Percentiles rank a stretch among this genome's conserved stretches.
Conservation (phyloP, 371 early-diverging fungal genomes). For the Zychaea mexicana region DNA sequence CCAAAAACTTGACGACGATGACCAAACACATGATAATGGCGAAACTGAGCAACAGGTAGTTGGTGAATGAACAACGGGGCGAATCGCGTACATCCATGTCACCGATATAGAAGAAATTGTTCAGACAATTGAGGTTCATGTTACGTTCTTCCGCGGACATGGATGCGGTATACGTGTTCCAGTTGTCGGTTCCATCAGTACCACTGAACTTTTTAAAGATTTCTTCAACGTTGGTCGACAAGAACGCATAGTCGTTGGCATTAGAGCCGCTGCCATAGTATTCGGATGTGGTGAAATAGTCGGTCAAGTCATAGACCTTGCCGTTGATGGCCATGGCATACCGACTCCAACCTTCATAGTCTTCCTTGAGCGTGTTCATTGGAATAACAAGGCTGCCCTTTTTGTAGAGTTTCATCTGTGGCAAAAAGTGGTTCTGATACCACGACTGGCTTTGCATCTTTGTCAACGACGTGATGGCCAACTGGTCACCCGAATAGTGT, state of each 20-base stretch:
- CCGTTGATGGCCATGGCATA: constrained; percentile 71
- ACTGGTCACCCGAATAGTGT: constrained; percentile 49
- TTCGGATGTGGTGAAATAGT: constrained; percentile 61
- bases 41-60: constrained; percentile 82
- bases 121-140: constrained; percentile 69
- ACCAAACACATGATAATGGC: constrained; percentile 81
- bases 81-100: constrained; percentile 85
- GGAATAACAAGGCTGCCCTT: constrained; percentile 68
- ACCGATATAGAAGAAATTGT: constrained; percentile 87
- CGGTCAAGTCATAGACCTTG: constrained; percentile 77
- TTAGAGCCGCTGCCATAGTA: constrained; percentile 42
- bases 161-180: constrained; percentile 46
- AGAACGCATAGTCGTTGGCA: constrained; percentile 46
- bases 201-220: constrained; percentile 74
- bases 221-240: constrained; percentile 56
- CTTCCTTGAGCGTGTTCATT: constrained; percentile 42
- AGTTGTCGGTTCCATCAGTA: constrained; percentile 65
- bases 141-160: constrained; percentile 39
- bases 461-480: constrained; percentile 18
- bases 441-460: constrained; percentile 51
- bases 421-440: constrained; percentile 69
- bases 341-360: constrained; percentile 50
- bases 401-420: constrained; percentile 63
- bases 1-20: constrained; percentile 91
- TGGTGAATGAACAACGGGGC: constrained; percentile 83